Base-by-base conservation (phyloP, 805 yeast genomes). In the Barnettozyma sucrosica region DNA sequence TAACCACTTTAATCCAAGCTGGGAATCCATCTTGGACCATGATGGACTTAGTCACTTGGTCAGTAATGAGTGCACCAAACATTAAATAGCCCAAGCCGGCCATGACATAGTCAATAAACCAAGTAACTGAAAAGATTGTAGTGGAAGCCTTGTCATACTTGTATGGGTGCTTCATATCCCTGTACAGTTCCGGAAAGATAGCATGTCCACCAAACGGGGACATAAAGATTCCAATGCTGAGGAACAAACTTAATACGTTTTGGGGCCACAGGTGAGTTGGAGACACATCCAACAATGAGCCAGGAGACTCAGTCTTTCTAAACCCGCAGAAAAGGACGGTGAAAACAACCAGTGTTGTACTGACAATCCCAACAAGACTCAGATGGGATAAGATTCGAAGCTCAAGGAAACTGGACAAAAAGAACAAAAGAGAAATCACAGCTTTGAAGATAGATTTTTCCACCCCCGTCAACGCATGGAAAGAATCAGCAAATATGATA, bases 191-290 rank as follows among this genome's bases (percentile, higher is more conserved):
- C 3, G 93, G 93, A 58, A 85, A 86, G 23, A 86, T 77, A 5
- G 93, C 88, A 65, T 86, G 93, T 0, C 93, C 92, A 6, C 93
- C 89, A 71, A 85, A 86, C 1, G 92, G 90, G 4, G 90, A 84
- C 73, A 82, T 73, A 51, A 81, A 73, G 45, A 82, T 80, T 11
- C 87, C 87, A 43, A 80, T 68, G 1, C 84, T 75, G 32, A 79
- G 64, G 9, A 77, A 58, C 9, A 81, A 53, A 43, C 70, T 68
- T 6, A 64, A 55, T 53, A 16, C 45, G 45, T 40, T 66, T 52
- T 53, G 58, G 28, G 69, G 84, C 65, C 62, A 76, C 21, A 66
- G 63, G 59, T 57, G 70, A 26, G 68, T 70, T 41, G 63, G 63
- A 46, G 80, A 79, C 32, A 74, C 74, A 39, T 66, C 64, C n/a